These are phyloP conservation scores for Cyberlindnera xishuangbannaensis DNA, from an alignment of 805 yeast species.

Conservation along the genomic window DNA sequence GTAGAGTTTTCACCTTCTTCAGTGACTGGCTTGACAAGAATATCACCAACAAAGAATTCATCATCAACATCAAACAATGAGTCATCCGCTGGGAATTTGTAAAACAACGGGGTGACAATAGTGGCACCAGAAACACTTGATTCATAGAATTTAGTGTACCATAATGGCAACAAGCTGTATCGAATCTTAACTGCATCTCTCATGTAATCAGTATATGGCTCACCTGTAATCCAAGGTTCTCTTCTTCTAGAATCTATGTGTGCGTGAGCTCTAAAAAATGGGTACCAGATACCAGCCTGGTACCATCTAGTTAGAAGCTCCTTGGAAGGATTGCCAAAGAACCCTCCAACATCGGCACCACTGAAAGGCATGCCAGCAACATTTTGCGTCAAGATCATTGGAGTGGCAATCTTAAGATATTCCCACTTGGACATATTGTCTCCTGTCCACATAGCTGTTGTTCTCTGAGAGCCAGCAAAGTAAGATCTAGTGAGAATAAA, in stretches of 20 bases:
- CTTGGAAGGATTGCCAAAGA: slow-evolving; percentile 80
- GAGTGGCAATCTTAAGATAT: slow-evolving; percentile 69
- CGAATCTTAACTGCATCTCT: slow-evolving; percentile 69
- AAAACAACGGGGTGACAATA: slow-evolving; percentile 62
- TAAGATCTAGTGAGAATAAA: slow-evolving; percentile 83
- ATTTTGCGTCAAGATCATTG: slow-evolving; percentile 81
- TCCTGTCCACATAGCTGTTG: slow-evolving; percentile 97
- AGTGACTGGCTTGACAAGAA: slow-evolving; percentile 78
- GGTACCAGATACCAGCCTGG: slow-evolving; percentile 93
- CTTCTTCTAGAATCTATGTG: slow-evolving; percentile 90
- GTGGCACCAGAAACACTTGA: slow-evolving; percentile 61
- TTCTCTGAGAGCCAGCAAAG: slow-evolving; percentile 86
- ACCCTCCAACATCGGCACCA: slow-evolving; percentile 98
- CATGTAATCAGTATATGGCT: slow-evolving; percentile 60
- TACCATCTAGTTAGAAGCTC: slow-evolving; percentile 91
- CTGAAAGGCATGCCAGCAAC: slow-evolving; percentile 84
- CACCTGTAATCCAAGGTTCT: slow-evolving; percentile 87
- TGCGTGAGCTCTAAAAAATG: slow-evolving; percentile 95
- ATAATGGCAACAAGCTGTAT: slow-evolving; percentile 68
- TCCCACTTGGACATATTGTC: slow-evolving; percentile 95
- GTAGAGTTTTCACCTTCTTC: slow-evolving; percentile 40
- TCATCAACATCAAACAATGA: slow-evolving; percentile 63
- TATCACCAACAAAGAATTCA: slow-evolving; percentile 76
- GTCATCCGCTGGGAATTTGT: slow-evolving; percentile 43
- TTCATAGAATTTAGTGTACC: slow-evolving; percentile 74